A percentile compares a stretch with the other conserved stretches of the same genome.
Evolutionary conservation across 2,329 filamentous ascomycete genomes (phyloP).

Genomic region (Fusarium sp.): DNA sequence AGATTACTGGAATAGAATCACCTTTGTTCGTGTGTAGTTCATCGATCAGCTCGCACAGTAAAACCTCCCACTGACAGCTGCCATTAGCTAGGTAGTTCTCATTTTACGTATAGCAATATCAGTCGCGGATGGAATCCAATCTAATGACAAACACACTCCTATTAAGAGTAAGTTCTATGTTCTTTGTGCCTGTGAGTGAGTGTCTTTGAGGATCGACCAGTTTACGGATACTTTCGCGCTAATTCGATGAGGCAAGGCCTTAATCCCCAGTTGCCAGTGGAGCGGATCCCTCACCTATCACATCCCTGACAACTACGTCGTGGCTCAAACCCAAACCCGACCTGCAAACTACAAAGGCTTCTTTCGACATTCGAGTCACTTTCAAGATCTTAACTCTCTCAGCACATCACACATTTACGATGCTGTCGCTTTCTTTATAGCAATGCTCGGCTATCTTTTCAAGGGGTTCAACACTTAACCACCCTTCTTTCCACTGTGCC

Average conservation of each 20-base stretch:
- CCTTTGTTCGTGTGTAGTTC: background rate
- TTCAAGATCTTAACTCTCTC: background rate
- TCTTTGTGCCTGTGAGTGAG: background rate
- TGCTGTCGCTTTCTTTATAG: background rate
- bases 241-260: constrained; percentile 5
- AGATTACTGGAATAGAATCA: background rate
- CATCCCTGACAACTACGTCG: constrained; percentile 18
- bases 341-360: background rate
- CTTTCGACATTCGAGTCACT: background rate
- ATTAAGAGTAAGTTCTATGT: background rate
- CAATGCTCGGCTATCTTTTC: background rate
- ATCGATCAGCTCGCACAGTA: background rate
- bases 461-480: background rate
- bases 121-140: background rate
- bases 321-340: constrained; percentile 11
- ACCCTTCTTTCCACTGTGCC: background rate
- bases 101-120: background rate
- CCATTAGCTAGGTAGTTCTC: background rate
- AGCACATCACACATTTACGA: background rate
- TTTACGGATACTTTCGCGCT: background rate
- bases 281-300: constrained; percentile 18
- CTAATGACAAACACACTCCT: background rate
- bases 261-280: constrained; percentile 3
- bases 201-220: background rate
- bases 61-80: background rate